Percentiles rank a stretch among this genome's conserved stretches.
phyloP scores from a whole-genome alignment of 202 grass and related monocot genomes.

The Tripidium arundinaceum region DNA sequence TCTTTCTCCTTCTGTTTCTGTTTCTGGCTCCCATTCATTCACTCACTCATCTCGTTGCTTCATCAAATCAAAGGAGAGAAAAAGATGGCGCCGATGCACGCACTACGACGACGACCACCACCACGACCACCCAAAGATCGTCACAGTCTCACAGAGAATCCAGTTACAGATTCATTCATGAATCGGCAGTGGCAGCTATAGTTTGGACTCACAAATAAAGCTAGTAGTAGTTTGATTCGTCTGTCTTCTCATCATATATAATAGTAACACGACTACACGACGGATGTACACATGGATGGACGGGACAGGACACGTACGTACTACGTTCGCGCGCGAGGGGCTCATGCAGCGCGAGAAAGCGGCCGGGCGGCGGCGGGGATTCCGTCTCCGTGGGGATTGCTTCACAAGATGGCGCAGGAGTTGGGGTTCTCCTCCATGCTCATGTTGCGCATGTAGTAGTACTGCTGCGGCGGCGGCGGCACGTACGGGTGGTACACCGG shows the following conservation, averaged over 20 bases:
- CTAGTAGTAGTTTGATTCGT: neutral
- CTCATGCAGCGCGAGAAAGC: neutral
- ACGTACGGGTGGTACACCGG: conserved; percentile 29
- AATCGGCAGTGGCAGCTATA: neutral
- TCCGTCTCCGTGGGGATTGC: neutral
- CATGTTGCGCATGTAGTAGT: conserved; percentile 63
- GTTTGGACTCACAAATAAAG: neutral
- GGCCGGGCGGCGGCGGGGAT: neutral
- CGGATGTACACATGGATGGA: neutral
- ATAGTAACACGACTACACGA: neutral
- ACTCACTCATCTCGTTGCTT: neutral
- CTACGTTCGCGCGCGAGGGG: neutral
- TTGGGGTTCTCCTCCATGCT: conserved; percentile 95
- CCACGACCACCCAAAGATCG: neutral
- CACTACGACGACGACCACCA: neutral
- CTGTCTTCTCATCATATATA: neutral
- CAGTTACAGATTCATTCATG: neutral
- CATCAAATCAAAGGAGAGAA: neutral
- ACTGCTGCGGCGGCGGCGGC: neutral
- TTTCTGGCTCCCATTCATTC: neutral
- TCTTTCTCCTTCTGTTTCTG: neutral
- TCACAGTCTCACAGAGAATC: neutral
- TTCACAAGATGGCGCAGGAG: conserved; percentile 62
- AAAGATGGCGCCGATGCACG: neutral
- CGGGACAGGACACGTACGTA: neutral